Conservation (phyloP, 345 rosid species). For the Camelina laxa region DNA sequence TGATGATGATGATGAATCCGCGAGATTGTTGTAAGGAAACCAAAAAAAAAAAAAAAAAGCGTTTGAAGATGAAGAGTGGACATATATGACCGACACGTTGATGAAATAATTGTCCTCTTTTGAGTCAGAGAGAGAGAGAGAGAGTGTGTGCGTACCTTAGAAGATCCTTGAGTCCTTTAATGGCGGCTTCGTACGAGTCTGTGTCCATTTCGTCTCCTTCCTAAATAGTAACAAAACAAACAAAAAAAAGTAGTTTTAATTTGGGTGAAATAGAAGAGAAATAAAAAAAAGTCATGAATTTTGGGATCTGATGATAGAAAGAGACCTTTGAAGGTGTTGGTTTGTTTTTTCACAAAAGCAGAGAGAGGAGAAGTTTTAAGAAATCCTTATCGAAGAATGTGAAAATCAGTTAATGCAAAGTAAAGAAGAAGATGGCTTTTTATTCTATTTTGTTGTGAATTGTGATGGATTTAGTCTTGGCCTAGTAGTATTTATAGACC, state of each 20-base stretch:
- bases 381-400: too few relatives aligned
- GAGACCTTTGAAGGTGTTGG: too few relatives aligned
- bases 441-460: too few relatives aligned
- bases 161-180: constrained; percentile 75
- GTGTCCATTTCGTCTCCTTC: constrained; percentile 62
- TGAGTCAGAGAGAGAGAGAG: constrained; percentile 17
- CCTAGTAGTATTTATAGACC: too few relatives aligned
- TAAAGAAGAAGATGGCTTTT: too few relatives aligned
- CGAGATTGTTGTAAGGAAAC: neutral
- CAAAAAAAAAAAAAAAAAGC: neutral
- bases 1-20: constrained; percentile 8
- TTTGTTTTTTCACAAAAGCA: too few relatives aligned
- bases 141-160: constrained; percentile 63
- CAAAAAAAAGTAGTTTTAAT: neutral
- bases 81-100: constrained; percentile 12
- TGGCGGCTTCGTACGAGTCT: constrained; percentile 71
- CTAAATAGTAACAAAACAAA: neutral
- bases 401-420: too few relatives aligned
- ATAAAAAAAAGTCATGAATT: neutral
- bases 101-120: constrained; percentile 8
- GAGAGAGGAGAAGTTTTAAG: too few relatives aligned
- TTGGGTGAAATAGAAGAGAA: neutral
- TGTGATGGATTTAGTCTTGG: too few relatives aligned
- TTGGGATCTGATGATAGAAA: too few relatives aligned
- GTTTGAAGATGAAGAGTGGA: neutral